These are phyloP conservation scores for Apium graveolens DNA, from an alignment of 129 eudicot species.

Conservation along the genomic window DNA sequence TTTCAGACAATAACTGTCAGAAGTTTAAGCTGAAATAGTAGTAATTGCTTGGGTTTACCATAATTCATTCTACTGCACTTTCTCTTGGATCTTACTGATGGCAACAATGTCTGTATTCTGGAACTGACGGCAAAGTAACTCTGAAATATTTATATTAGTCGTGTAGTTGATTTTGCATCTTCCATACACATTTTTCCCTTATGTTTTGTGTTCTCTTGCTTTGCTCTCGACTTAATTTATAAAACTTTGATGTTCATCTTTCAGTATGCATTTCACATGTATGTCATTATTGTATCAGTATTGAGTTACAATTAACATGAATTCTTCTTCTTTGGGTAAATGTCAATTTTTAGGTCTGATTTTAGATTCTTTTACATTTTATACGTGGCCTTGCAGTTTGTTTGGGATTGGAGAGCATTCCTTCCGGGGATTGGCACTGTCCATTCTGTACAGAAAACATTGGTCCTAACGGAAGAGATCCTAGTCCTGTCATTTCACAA, in stretches of 20 bases:
- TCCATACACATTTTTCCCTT: background rate
- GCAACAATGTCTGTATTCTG: background rate
- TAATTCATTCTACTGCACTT: background rate
- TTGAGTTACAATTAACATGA: background rate
- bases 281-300: background rate
- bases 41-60: background rate
- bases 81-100: background rate
- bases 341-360: background rate
- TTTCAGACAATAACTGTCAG: background rate
- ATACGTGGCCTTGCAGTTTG: slow-evolving; percentile 47
- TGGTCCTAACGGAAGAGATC: slow-evolving; percentile 48
- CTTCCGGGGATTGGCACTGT: slow-evolving; percentile 64
- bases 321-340: background rate
- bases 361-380: background rate
- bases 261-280: background rate
- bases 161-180: background rate
- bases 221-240: background rate
- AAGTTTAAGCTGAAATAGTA: background rate
- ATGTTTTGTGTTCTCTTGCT: background rate
- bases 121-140: background rate
- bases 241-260: background rate
- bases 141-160: background rate
- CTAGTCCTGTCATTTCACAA: slow-evolving; percentile 49
- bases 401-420: slow-evolving; percentile 48
- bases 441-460: slow-evolving; percentile 47